Evolutionary conservation across 257 asterid species (phyloP).

Genomic region (Thymus mandschuricus): DNA sequence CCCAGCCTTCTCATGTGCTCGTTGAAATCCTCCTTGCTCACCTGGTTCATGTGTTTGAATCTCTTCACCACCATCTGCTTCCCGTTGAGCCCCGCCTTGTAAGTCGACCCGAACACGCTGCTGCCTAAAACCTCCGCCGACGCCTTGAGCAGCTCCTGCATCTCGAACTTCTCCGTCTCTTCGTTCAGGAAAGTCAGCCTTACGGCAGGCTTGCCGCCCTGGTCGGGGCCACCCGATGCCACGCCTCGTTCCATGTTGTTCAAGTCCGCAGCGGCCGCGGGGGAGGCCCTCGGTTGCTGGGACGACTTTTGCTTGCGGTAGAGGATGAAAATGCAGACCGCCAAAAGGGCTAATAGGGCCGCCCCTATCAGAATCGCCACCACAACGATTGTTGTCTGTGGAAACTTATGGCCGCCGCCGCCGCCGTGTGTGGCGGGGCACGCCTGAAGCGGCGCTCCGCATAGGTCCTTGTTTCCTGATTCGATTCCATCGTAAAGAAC

Average conservation of each 20-base stretch:
- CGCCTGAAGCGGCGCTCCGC: conserved; percentile 67
- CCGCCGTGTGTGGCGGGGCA: conserved; percentile 34
- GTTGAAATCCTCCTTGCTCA: conserved; percentile 67
- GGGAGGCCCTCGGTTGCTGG: conserved; percentile 16
- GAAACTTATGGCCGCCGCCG: not conserved
- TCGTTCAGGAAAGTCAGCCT: conserved; percentile 73
- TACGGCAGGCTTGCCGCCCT: conserved; percentile 33
- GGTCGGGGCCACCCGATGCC: conserved; percentile 14
- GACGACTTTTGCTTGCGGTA: conserved; percentile 35
- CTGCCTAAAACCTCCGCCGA: conserved; percentile 87
- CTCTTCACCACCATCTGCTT: conserved; percentile 77
- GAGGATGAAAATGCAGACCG: conserved; percentile 43
- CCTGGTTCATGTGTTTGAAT: conserved; percentile 74
- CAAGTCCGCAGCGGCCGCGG: not conserved
- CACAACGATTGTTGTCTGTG: conserved; percentile 31
- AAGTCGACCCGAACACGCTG: conserved; percentile 75
- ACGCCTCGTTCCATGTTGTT: conserved; percentile 7
- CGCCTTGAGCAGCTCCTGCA: conserved; percentile 75
- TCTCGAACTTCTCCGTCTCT: conserved; percentile 56
- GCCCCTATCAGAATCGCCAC: conserved; percentile 40
- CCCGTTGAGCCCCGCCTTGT: conserved; percentile 69
- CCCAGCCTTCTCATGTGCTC: conserved; percentile 95
- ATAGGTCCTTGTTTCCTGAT: conserved; percentile 66
- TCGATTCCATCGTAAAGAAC: no score
- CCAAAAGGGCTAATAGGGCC: conserved; percentile 51